Evolutionary conservation across 768 basidiomycete genomes (phyloP).

Genomic region (Suillus variegatus): DNA sequence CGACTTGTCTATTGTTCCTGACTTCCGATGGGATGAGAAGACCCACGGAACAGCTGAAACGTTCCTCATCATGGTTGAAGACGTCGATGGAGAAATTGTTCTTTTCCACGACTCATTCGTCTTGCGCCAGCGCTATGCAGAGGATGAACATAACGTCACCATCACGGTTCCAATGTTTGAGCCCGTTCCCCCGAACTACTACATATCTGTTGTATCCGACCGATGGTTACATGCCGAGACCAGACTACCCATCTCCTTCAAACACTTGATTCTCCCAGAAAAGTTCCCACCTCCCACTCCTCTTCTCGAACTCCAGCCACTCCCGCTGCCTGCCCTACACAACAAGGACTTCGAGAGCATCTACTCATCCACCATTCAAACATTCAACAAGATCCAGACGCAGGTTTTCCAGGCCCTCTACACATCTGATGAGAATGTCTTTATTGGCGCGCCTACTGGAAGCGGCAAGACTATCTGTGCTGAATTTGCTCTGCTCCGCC

Average conservation of each 20-base stretch:
- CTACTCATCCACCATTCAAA: constrained; percentile 76
- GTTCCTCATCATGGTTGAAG: constrained; percentile 93
- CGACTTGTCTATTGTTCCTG: constrained; percentile 93
- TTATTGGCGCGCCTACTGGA: constrained; percentile 95
- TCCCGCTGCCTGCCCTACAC: constrained; percentile 89
- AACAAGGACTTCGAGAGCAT: constrained; percentile 91
- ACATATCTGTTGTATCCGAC: constrained; percentile 92
- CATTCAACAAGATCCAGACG: constrained; percentile 98
- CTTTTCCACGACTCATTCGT: constrained; percentile 95
- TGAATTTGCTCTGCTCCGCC: constrained; percentile 90
- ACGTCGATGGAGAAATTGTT: constrained; percentile 95
- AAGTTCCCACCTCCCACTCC: constrained; percentile 94
- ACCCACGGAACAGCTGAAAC: constrained; percentile 87
- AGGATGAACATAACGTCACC: constrained; percentile 92
- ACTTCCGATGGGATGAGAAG: constrained; percentile 98
- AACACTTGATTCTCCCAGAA: constrained; percentile 95
- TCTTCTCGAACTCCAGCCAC: constrained; percentile 87
- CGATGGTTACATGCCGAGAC: constrained; percentile 97
- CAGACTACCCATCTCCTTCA: constrained; percentile 93
- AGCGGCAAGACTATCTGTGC: constrained; percentile 98
- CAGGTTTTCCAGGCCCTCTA: constrained; percentile 99
- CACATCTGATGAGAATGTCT: constrained; percentile 94
- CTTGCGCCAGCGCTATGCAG: constrained; percentile 88
- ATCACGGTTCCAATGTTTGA: constrained; percentile 97
- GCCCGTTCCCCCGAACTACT: constrained; percentile 97